Conservation (phyloP, 2,329 filamentous ascomycete genomes). For the Orbilia blumenaviensis region DNA sequence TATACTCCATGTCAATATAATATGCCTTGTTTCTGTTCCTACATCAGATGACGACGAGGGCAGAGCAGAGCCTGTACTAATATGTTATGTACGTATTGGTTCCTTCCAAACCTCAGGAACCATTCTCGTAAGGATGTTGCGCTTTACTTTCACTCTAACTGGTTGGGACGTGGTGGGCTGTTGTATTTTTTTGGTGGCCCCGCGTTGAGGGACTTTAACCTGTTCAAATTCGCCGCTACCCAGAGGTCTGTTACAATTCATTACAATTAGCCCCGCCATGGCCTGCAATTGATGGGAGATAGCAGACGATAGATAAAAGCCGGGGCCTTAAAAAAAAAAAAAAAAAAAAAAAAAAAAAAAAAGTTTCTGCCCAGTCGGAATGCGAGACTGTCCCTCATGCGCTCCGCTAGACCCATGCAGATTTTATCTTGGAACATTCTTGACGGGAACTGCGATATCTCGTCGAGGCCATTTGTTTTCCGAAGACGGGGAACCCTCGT, state of each 20-base stretch:
- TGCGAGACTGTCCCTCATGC: constrained; percentile 31
- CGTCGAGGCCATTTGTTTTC: constrained; percentile 16
- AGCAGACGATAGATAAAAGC: neutral
- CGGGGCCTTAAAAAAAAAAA: neutral
- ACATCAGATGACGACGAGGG: no score
- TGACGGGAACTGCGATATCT: constrained; percentile 3
- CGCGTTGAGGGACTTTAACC: neutral
- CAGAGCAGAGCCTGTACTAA: no score
- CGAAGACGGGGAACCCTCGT: constrained; percentile 44
- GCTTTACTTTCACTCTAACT: no score
- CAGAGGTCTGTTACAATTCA: neutral
- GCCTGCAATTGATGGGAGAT: neutral
- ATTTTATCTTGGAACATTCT: constrained; percentile 34
- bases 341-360: constrained; percentile 12
- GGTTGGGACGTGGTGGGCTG: no score
- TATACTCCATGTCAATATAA: no score
- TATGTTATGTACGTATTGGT: no score
- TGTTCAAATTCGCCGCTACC: neutral
- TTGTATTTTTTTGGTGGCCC: neutral
- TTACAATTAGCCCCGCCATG: neutral
- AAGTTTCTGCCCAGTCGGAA: constrained; percentile 46
- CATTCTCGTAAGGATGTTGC: no score
- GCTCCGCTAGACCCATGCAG: constrained; percentile 22
- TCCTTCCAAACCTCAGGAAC: no score
- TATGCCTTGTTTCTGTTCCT: no score